phyloP scores from a whole-genome alignment of 2,329 filamentous ascomycete genomes.

The Ceratocystis huliohia region DNA sequence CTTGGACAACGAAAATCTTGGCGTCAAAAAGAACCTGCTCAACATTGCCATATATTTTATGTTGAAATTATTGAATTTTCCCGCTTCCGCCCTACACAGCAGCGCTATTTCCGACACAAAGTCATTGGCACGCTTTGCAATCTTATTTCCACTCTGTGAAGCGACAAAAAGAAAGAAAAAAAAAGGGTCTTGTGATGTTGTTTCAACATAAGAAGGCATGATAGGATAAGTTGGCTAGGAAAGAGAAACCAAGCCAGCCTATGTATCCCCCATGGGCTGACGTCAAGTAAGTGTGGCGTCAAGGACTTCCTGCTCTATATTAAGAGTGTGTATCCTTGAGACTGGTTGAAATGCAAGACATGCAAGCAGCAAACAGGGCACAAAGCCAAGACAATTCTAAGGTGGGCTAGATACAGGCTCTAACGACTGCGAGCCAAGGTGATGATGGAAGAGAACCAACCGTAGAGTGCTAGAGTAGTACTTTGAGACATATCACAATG shows the following conservation, averaged over 20 bases:
- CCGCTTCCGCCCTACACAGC: not conserved
- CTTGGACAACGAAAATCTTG: not conserved
- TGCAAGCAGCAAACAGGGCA: slow-evolving; percentile 3
- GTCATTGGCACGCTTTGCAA: not conserved
- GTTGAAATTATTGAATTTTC: not conserved
- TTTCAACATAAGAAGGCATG: not conserved
- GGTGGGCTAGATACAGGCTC: not conserved
- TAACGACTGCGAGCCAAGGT: not conserved
- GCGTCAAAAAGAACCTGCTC: slow-evolving; percentile 1
- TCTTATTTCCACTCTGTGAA: not conserved
- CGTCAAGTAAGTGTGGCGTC: not conserved
- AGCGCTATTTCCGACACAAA: not conserved
- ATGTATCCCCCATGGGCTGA: not conserved
- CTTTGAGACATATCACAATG: not conserved
- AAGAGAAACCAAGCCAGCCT: not conserved
- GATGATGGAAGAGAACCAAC: not conserved
- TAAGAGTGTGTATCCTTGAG: not conserved
- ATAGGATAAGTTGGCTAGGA: not conserved
- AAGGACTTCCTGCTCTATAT: not conserved
- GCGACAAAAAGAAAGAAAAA: not conserved
- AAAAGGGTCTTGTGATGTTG: not conserved
- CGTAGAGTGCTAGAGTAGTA: not conserved
- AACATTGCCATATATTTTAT: not conserved
- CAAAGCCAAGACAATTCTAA: slow-evolving; percentile 4
- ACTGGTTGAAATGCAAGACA: slow-evolving; percentile 4